Base-by-base conservation (phyloP, 352 stramenopile genomes). In the Pythium rishiriense region DNA sequence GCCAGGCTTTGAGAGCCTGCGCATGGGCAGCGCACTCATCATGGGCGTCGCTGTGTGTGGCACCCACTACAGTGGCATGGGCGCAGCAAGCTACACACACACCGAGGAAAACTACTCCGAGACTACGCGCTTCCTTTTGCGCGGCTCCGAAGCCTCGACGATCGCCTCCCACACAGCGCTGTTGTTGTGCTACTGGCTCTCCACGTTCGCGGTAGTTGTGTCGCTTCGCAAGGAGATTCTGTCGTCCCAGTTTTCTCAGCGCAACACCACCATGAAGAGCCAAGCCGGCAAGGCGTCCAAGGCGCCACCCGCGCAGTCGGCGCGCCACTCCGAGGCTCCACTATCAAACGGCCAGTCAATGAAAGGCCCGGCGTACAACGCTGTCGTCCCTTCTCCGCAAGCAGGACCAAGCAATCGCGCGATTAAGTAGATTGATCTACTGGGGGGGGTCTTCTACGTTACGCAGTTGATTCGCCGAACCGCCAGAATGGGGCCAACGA, bases 11-110 rank as follows among this genome's bases (percentile, higher is more conserved):
- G 79, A 91, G 35, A 57, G 48, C 11, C 72, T 91, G 47, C 78
- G 82, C 28, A 53, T 91, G 2, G 80, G 63, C 7, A 90, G 78
- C 25, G 80, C 80, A 37, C 57, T 89, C 19, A 81, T 90, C 62
- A 91, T 91, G 82, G 80, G 82, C 15, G 60, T 87, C 47, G 82
- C 80, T 25, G 82, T 91, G 42, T 91, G 79, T 33, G 80, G 82
- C 21, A 89, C 82, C 3, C 82, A 91, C 59, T 91, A 91, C 60
- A 71, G 58, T 0, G 82, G 82, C 43, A 90, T 91, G 82, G 74
- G 71, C 0, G 74, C 78, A 2, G 82, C 79, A 6, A 65, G 50
- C n/a, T 91, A 90, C 55, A 58, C 39, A 3, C 81, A 79, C 58
- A 79, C 73, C 21, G 64, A 67, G 19, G 75, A 79, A 28, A 75